Evolutionary conservation across 192 early-diverging fungal genomes (phyloP).

Genomic region (Jimgerdemannia lactiflua): DNA sequence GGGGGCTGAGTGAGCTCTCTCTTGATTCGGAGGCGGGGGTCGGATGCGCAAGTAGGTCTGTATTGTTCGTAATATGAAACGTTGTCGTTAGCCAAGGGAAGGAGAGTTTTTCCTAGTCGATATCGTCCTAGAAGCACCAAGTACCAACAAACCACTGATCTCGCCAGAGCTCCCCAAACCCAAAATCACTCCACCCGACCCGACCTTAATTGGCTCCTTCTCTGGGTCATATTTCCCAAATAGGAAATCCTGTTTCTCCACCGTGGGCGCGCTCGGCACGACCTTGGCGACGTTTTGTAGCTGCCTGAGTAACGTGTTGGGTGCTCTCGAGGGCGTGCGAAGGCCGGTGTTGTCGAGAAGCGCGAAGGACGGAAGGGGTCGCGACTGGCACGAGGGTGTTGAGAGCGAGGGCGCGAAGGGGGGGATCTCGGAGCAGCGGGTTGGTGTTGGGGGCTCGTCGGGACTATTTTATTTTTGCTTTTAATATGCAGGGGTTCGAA

Average conservation of each 20-base stretch:
- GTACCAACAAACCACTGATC: too few relatives aligned
- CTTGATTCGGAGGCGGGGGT: conserved; percentile 11
- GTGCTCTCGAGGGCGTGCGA: background rate
- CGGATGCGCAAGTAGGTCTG: conserved; percentile 33
- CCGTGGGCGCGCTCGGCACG: background rate
- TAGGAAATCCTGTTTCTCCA: background rate
- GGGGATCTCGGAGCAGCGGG: background rate
- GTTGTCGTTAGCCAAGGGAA: background rate
- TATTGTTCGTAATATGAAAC: background rate
- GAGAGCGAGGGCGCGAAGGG: background rate
- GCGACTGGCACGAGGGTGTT: too few relatives aligned
- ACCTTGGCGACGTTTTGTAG: background rate
- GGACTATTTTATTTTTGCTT: background rate
- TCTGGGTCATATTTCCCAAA: conserved; percentile 26
- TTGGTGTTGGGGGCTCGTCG: background rate
- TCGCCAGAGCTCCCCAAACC: background rate
- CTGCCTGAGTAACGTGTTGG: background rate
- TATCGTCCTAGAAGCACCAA: background rate
- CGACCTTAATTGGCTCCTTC: conserved; percentile 35
- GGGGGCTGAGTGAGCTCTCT: conserved; percentile 2
- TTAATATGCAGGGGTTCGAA: background rate
- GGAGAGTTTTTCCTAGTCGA: background rate
- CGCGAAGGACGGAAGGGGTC: too few relatives aligned
- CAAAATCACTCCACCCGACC: background rate
- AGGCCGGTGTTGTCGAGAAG: background rate